Evolutionary conservation across 805 yeast species (phyloP).

Genomic region (Metschnikowia similis): DNA sequence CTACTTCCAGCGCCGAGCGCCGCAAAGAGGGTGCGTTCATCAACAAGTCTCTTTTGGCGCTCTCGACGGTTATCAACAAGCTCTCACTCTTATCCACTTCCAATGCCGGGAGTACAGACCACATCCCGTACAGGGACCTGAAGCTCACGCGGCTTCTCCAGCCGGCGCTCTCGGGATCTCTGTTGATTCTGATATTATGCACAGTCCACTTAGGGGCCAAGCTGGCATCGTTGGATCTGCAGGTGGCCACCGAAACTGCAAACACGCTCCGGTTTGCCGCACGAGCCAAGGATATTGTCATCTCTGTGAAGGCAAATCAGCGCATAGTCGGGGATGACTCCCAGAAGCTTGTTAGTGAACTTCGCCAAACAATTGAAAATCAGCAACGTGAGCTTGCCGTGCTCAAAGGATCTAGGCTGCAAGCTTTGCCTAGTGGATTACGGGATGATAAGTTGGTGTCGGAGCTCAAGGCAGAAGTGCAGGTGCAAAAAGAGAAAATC

Average conservation of each 20-base stretch:
- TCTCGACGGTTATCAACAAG: conserved; percentile 88
- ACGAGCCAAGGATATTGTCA: conserved; percentile 79
- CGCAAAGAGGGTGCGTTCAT: conserved; percentile 92
- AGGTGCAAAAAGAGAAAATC: conserved; percentile 57
- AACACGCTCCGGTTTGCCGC: conserved; percentile 91
- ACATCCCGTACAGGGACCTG: conserved; percentile 90
- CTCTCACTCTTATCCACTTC: conserved; percentile 42
- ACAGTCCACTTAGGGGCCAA: conserved; percentile 65
- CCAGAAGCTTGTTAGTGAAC: conserved; percentile 47
- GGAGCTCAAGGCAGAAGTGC: conserved; percentile 57
- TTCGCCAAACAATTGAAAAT: conserved; percentile 56
- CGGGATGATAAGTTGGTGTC: background rate
- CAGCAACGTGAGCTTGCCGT: conserved; percentile 51
- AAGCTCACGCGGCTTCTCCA: conserved; percentile 86
- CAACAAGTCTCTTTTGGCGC: conserved; percentile 83
- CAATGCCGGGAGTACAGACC: conserved; percentile 37
- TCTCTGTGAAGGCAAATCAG: conserved; percentile 58
- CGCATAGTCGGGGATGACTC: conserved; percentile 32
- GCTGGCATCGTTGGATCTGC: conserved; percentile 25
- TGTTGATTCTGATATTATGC: conserved; percentile 80
- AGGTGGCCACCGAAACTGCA: conserved; percentile 67
- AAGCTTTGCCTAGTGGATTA: background rate
- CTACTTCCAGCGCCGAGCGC: conserved; percentile 65
- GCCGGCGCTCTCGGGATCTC: conserved; percentile 85
- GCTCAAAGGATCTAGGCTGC: conserved; percentile 19